Percentiles rank a stretch among this genome's conserved stretches.
Evolutionary conservation across 352 stramenopile species (phyloP).

Genomic region (Discostella stelligera): DNA sequence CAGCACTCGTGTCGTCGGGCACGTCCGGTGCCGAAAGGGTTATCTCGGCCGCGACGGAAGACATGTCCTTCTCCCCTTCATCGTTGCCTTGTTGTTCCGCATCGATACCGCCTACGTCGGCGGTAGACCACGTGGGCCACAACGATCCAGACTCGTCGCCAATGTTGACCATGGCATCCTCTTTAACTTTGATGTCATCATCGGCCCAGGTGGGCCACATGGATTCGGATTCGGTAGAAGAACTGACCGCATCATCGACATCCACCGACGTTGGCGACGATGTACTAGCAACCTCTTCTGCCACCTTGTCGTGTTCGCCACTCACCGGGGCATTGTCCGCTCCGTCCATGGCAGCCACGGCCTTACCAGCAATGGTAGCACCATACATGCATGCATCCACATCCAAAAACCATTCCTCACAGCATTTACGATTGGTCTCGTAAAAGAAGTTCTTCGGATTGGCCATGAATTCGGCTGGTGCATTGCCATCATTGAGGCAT

Average conservation of each 20-base stretch:
- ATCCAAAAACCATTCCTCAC: constrained; percentile 36
- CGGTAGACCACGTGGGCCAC: constrained; percentile 1
- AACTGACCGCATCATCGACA: background rate
- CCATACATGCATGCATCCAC: constrained; percentile 14
- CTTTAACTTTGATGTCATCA: constrained; percentile 13
- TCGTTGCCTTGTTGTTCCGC: background rate
- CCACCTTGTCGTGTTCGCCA: background rate
- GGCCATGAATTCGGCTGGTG: constrained; percentile 12
- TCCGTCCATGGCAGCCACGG: background rate
- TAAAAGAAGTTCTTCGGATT: constrained; percentile 20
- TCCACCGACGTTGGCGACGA: background rate
- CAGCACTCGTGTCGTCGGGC: background rate
- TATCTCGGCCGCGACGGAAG: background rate
- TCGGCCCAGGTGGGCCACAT: constrained; percentile 34
- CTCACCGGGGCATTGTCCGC: background rate
- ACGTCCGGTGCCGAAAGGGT: background rate
- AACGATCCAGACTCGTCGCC: background rate
- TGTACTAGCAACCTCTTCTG: background rate
- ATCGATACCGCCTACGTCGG: background rate
- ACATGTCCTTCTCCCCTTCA: background rate
- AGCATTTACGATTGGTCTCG: constrained; percentile 20
- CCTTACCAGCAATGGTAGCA: background rate
- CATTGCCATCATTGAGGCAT: constrained; percentile 31
- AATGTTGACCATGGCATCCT: background rate
- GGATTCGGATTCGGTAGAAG: constrained; percentile 3